Base-by-base conservation (phyloP, 768 basidiomycete genomes). In the Leccinellum luteum region DNA sequence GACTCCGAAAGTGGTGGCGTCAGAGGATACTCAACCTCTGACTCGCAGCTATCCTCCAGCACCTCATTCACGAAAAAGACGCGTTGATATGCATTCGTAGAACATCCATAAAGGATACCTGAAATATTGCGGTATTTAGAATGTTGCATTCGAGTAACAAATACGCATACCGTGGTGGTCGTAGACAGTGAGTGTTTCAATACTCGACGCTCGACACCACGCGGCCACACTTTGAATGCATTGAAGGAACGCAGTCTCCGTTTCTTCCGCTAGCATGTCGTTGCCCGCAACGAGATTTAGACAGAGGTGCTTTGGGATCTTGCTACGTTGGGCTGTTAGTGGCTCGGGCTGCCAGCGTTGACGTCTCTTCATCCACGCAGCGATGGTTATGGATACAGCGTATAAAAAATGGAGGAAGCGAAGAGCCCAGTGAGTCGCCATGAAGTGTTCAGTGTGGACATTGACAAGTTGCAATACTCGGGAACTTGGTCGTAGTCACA, bases 1-100 rank as follows among this genome's bases (percentile, higher is more conserved):
- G 79, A 80, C 68, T 90, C 89, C 8, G 90, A 92, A 17, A 81
- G 74, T 3, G 90, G 90, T n/a, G 90, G 90, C 0, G 90, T 92
- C 45, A 83, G 75, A 41, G 90, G 90, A 69, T 85, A 90, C 64
- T 85, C 81, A 3, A 81, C 70, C 55, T 89, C 87, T 19, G 83
- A 81, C 55, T 80, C 81, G 54, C 76, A 75, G 19, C 73, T 74
- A 30, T 78, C 73, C 54, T 60, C 62, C 30, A 35, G 64, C 48
- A 32, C 50, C 54, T 68, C 70, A 52, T 62, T 57, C 56, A 57
- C 48, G 8, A 60, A 48, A 54, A 73, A 66, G 51, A 81, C 64
- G 49, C 73, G 73, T 59, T 75, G 74, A 38, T 73, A 74, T 35
- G 84, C 79, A 30, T 69, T 67, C 54, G 78, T 73, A 9, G 75